Base-by-base conservation (phyloP, 352 stramenopile species). In the Phytophthora agathidicida region DNA sequence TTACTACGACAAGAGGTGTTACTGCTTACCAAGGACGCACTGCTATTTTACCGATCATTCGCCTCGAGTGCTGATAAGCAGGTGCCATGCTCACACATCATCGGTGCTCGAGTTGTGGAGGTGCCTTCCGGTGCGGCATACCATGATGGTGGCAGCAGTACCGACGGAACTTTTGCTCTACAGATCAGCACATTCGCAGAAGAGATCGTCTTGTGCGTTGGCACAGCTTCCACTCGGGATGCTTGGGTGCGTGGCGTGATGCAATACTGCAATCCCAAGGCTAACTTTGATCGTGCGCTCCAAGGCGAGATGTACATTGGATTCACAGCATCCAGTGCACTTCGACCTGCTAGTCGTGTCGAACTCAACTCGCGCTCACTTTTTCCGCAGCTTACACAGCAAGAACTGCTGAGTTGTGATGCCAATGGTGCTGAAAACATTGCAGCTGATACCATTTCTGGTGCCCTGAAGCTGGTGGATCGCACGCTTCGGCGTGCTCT, bases 1-100 rank as follows among this genome's bases (percentile, higher is more conserved):
- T 32, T 92, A 1, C 44, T 89, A n/a, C 74, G 86, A 10, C 86
- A 95, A 49, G 86, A 95, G 30, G 82, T 91, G 13, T 43, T 95
- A 10, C 54, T 91, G 37, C 63, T 91, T n/a, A 91, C 86, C 3
- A 49, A 68, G 3, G 59, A 80, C 10, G 48, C 62, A 1, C 65
- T 94, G 20, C 57, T 81, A 5, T 91, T 91, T 48, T 93, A 83
- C 37, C 79, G 86, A 13, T 88, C 83, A 17, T 89, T 77, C 48
- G 86, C 77, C 20, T 77, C 75, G 0, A 68, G 67, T 7, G 51
- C 80, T 6, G 80, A 88, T 28, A 89, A 89, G 52, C 60, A 64
- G 6, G 71, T 93, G 2, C 19, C 50, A 2, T 73, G 45, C 19
- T 46, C 68, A 3, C 70, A 73, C 47, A 65, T 94, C 13, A 83